phyloP scores from a whole-genome alignment of 75 land plant species.

The Pinus taeda region DNA sequence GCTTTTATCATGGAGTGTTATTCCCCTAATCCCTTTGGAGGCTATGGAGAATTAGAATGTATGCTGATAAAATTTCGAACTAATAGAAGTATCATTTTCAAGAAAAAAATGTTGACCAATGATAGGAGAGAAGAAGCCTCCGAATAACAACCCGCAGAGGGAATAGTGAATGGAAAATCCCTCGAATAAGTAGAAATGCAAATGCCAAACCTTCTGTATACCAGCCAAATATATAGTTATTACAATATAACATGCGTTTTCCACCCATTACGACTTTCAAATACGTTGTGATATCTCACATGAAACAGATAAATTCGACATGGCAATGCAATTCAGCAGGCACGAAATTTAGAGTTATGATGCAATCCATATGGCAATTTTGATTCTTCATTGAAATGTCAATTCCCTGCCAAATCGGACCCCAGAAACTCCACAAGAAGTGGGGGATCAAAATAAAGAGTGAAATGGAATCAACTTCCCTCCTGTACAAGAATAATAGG shows the following conservation, averaged over 20 bases:
- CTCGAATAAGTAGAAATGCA: not conserved
- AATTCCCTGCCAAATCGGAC: not conserved
- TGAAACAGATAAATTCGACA: not conserved
- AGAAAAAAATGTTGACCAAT: too few species aligned
- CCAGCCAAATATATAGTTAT: not conserved
- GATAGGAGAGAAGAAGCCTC: not conserved
- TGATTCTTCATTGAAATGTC: not conserved
- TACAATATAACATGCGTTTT: too few species aligned
- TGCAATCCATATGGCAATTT: not conserved
- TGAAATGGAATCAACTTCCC: not conserved
- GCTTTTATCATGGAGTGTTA: too few species aligned
- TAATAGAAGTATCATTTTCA: too few species aligned
- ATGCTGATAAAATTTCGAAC: too few species aligned
- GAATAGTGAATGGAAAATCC: not conserved
- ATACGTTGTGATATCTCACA: not conserved
- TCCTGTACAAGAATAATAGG: not conserved
- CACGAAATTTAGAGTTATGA: not conserved
- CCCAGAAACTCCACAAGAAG: too few species aligned
- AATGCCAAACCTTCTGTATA: not conserved
- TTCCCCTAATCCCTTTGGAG: too few species aligned
- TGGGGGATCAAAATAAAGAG: too few species aligned
- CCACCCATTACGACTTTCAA: too few species aligned
- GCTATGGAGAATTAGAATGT: too few species aligned
- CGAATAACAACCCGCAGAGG: not conserved
- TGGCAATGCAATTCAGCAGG: not conserved